Conservation (phyloP, 1,284 basidiomycete genomes). For the Chalciporus piperatoides region DNA sequence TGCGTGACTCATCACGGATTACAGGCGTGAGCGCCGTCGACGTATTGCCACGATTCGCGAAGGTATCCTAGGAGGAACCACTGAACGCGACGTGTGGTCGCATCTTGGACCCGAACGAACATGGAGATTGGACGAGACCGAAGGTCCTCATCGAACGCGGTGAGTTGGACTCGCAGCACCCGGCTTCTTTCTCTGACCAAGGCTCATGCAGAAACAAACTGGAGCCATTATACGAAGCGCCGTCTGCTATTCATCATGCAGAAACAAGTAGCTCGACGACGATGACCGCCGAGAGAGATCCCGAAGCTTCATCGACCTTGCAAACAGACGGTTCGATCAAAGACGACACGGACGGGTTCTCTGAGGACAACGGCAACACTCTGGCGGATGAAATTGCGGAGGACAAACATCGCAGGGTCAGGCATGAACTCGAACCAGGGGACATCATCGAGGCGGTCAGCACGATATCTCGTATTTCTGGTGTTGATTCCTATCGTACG, state of each 20-base stretch:
- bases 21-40: conserved; percentile 67
- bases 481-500: conserved; percentile 85
- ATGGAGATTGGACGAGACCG: conserved; percentile 85
- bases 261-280: not conserved
- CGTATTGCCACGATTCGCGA: conserved; percentile 61
- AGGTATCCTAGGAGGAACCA: conserved; percentile 54
- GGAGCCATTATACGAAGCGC: conserved; percentile 51
- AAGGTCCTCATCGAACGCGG: conserved; percentile 83
- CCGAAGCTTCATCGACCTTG: conserved; percentile 15
- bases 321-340: conserved; percentile 18
- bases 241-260: not conserved
- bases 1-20: conserved; percentile 9
- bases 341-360: conserved; percentile 16
- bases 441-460: conserved; percentile 90
- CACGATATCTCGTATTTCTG: conserved; percentile 82
- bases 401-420: conserved; percentile 72
- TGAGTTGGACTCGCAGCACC: conserved; percentile 25
- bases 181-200: not conserved
- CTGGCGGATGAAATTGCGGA: conserved; percentile 71
- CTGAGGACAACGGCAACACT: conserved; percentile 32
- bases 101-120: conserved; percentile 43
- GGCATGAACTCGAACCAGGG: conserved; percentile 85
- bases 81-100: conserved; percentile 81
- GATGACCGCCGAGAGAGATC: conserved; percentile 11
- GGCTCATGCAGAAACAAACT: conserved; percentile 59